Evolutionary conservation across 352 stramenopile species (phyloP), one percentile per base, ranked within the genome.

Genomic region (Phytophthora colocasiae): DNA sequence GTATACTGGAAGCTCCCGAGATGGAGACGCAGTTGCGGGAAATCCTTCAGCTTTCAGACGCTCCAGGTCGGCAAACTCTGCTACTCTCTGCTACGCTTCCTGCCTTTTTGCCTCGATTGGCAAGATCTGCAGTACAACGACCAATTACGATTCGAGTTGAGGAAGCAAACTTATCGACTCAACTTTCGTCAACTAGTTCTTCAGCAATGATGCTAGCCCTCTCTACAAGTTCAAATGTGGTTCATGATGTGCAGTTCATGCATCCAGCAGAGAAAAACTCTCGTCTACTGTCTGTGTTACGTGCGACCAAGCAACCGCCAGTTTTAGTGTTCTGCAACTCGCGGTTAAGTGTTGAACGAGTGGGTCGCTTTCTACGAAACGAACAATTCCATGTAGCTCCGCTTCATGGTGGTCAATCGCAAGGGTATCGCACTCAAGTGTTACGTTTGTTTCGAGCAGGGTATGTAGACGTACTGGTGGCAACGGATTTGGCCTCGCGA

Each of bases 321-420:
- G 92, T 98, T 12, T 80, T 99, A 32, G 84, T 99, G 24, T 99
- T 99, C 71, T 89, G 98, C 44, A 97, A 99, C 58, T 97, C 81
- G n/a, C 97, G 98, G 59, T 91, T 98, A 54, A 92, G 91, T 66
- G 97, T 97, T 2, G 92, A 98, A 43, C 90, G 92, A 19, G 81
- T 99, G 10, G 96, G 93, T 73, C 80, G 87, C 5, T 75, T 99
- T 68, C 81, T 99, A 10, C 73, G 92, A 11, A 97, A 93, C 64
- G 97, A 99, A 62, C 92, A 95, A 58, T 95, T 99, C 63, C 95
- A 97, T 45, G 93, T 96, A 10, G 97, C 98, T 62, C 89, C 97
- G 5, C 92, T 99, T 31, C 96, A 99, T 73, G 92, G 91, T 6
- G 96, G 93, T 36, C 85, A 95, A 55, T 95, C 92, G 1, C 83